Percentiles rank a stretch among this genome's conserved stretches.
Evolutionary conservation across 2,329 filamentous ascomycete species (phyloP).

Genomic region (Colletotrichum musicola): DNA sequence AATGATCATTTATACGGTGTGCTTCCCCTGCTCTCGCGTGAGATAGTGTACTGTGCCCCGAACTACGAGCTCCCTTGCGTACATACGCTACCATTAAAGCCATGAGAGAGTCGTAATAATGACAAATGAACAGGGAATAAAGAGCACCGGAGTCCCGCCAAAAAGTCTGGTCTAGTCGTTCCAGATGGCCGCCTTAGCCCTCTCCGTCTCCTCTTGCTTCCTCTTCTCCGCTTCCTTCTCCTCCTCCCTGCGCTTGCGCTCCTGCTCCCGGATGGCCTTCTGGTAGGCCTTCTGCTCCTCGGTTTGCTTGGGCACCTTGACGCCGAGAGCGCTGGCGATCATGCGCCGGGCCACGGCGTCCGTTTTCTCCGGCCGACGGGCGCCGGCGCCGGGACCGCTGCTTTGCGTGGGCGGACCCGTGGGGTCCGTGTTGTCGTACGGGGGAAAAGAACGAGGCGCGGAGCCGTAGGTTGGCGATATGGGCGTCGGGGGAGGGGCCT

Average conservation of each 20-base stretch:
- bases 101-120: too few relatives aligned
- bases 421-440: constrained; percentile 41
- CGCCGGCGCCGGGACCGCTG: constrained; percentile 40
- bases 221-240: constrained; percentile 75
- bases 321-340: constrained; percentile 89
- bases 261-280: constrained; percentile 83
- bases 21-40: too few relatives aligned
- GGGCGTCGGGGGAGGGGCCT: constrained; percentile 76
- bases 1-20: too few relatives aligned
- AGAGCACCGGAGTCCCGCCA: background rate
- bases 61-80: too few relatives aligned
- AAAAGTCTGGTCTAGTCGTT: constrained; percentile 67
- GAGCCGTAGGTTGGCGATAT: constrained; percentile 64
- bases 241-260: constrained; percentile 80
- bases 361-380: constrained; percentile 84
- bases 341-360: constrained; percentile 90
- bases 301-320: constrained; percentile 83
- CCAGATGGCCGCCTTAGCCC: constrained; percentile 89
- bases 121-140: background rate
- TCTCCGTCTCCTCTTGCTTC: constrained; percentile 75
- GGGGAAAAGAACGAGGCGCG: constrained; percentile 39
- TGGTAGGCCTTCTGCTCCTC: constrained; percentile 93
- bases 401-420: constrained; percentile 3
- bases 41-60: too few relatives aligned
- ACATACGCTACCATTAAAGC: too few relatives aligned